phyloP scores from a whole-genome alignment of 257 asterid genomes.

The Plantago major region DNA sequence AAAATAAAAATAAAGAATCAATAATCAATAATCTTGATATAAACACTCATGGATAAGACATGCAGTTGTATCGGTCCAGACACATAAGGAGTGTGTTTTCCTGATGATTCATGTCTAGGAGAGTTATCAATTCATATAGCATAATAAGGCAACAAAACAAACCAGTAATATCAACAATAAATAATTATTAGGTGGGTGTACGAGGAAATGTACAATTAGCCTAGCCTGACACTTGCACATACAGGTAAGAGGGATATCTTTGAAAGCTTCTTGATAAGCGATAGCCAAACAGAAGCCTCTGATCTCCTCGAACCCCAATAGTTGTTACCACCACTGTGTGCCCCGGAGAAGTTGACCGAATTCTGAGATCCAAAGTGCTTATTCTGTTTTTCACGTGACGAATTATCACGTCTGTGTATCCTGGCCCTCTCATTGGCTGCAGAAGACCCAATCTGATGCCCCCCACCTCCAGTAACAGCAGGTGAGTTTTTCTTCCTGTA shows the following conservation, averaged over 20 bases:
- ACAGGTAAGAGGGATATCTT: slow-evolving; percentile 89
- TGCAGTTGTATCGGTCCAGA: slow-evolving; percentile 11
- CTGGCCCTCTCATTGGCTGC: slow-evolving; percentile 42
- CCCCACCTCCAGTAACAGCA: slow-evolving; percentile 42
- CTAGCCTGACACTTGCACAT: slow-evolving; percentile 26
- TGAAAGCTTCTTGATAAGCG: slow-evolving; percentile 71
- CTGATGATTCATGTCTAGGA: background rate
- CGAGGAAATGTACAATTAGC: background rate
- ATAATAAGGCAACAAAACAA: no score
- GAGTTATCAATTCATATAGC: background rate
- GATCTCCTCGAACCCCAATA: slow-evolving; percentile 70
- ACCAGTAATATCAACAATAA: no score
- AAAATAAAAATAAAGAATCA: no score
- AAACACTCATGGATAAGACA: background rate
- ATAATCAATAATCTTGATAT: no score
- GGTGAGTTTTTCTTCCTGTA: slow-evolving; percentile 48
- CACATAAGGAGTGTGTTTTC: background rate
- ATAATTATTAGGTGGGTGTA: no score
- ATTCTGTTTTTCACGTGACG: slow-evolving; percentile 38
- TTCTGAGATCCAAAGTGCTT: slow-evolving; percentile 48
- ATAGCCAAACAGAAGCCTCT: slow-evolving; percentile 82
- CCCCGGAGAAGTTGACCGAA: slow-evolving; percentile 34
- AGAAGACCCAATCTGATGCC: slow-evolving; percentile 44
- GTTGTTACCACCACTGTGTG: slow-evolving; percentile 41
- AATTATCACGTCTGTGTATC: slow-evolving; percentile 32